Evolutionary conservation across 2,329 filamentous ascomycete genomes (phyloP).

Genomic region (Drechslera avenae): DNA sequence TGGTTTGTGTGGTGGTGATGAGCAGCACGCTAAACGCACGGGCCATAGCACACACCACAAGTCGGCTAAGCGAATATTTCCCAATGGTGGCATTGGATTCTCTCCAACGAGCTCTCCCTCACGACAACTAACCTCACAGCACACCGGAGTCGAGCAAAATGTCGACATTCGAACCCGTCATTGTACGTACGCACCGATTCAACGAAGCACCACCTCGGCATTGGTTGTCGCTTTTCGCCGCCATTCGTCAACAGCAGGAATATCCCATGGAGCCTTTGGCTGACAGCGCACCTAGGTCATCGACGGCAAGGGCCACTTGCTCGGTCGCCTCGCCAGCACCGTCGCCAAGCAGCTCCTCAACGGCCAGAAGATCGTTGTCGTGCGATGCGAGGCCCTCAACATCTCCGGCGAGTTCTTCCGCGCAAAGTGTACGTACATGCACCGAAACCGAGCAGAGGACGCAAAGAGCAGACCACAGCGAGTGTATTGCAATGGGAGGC

Average conservation of each 20-base stretch:
- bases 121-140: slow-evolving; percentile 42
- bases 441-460: slow-evolving; percentile 19
- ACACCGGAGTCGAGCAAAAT: slow-evolving; percentile 56
- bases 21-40: slow-evolving; percentile 12
- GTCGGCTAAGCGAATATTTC: slow-evolving; percentile 3
- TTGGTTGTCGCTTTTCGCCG: slow-evolving; percentile 17
- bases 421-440: slow-evolving; percentile 88
- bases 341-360: slow-evolving; percentile 99
- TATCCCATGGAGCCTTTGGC: slow-evolving; percentile 22
- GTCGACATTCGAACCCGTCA: slow-evolving; percentile 70
- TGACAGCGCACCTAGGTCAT: slow-evolving; percentile 66
- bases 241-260: slow-evolving; percentile 11
- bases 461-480: slow-evolving; percentile 23
- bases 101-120: slow-evolving; percentile 20
- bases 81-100: slow-evolving; percentile 10
- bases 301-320: slow-evolving; percentile 99
- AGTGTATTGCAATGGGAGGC: slow-evolving; percentile 7
- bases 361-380: slow-evolving; percentile 99
- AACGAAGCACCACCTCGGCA: slow-evolving; percentile 12
- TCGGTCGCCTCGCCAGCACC: slow-evolving; percentile 96
- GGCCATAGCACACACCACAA: slow-evolving; percentile 10
- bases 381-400: slow-evolving; percentile 99
- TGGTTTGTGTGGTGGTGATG: neutral
- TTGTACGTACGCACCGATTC: slow-evolving; percentile 56
- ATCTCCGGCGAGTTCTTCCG: slow-evolving; percentile 99